phyloP scores from a whole-genome alignment of 805 yeast genomes.

The Nakazawaea populi region DNA sequence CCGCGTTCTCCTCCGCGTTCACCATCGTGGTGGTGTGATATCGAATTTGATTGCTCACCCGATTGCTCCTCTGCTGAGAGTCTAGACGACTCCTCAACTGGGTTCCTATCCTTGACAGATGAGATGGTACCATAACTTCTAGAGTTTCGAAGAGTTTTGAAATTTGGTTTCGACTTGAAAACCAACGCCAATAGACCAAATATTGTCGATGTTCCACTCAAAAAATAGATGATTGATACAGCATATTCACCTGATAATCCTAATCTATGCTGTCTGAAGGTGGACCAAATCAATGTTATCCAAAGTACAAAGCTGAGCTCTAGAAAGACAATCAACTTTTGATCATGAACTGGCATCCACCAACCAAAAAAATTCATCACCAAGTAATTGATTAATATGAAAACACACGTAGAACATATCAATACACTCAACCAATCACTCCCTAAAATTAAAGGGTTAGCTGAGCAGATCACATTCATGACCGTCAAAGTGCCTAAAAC shows the following conservation, averaged over 20 bases:
- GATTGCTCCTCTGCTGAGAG: conserved; percentile 1
- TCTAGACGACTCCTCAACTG: not conserved
- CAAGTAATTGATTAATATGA: conserved; percentile 49
- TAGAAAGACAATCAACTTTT: conserved; percentile 50
- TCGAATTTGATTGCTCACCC: not conserved
- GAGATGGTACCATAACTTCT: conserved; percentile 2
- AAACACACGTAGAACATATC: conserved; percentile 39
- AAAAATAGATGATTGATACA: conserved; percentile 37
- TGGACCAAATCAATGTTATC: conserved; percentile 45
- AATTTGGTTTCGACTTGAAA: conserved; percentile 18
- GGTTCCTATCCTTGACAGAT: not conserved
- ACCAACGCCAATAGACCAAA: conserved; percentile 49
- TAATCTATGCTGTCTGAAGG: conserved; percentile 39
- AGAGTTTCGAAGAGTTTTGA: not conserved
- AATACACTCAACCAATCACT: conserved; percentile 44
- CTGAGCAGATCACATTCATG: conserved; percentile 32
- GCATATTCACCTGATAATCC: conserved; percentile 51
- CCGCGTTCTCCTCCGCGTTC: not conserved
- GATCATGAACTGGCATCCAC: conserved; percentile 48
- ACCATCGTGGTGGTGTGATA: not conserved
- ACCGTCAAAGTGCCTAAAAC: conserved; percentile 27
- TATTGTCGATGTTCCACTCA: conserved; percentile 40
- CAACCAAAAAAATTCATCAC: conserved; percentile 41
- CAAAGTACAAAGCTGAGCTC: conserved; percentile 55
- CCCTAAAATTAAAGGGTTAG: conserved; percentile 47